Evolutionary conservation across 106 monocot species (phyloP).

Genomic region (Allium fistulosum): DNA sequence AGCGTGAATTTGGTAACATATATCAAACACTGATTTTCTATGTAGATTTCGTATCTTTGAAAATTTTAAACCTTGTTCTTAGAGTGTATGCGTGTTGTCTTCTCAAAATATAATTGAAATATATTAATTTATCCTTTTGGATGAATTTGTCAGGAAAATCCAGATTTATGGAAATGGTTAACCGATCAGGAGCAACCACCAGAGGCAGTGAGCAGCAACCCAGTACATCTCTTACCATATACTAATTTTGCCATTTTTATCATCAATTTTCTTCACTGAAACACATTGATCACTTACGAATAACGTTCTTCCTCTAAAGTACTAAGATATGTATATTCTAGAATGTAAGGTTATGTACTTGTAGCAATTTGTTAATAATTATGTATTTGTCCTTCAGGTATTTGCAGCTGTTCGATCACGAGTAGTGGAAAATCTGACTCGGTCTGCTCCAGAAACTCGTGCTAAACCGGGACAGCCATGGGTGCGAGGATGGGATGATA

Average conservation of each 20-base stretch:
- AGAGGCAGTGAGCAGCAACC: slow-evolving; percentile 61
- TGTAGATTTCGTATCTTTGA: too few relatives aligned
- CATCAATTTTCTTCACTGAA: background rate
- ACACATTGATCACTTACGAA: too few relatives aligned
- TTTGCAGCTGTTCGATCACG: slow-evolving; percentile 60
- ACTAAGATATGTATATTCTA: too few relatives aligned
- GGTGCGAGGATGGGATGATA: slow-evolving; percentile 98
- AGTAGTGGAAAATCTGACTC: slow-evolving; percentile 58
- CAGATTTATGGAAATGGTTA: slow-evolving; percentile 98
- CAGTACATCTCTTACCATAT: slow-evolving; percentile 20
- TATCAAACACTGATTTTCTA: too few relatives aligned
- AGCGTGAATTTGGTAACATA: too few relatives aligned
- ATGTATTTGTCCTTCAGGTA: slow-evolving; percentile 31
- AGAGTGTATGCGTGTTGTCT: too few relatives aligned
- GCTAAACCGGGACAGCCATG: slow-evolving; percentile 83
- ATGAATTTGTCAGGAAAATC: slow-evolving; percentile 75
- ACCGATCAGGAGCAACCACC: slow-evolving; percentile 93
- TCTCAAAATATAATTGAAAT: too few relatives aligned
- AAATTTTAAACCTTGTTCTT: too few relatives aligned
- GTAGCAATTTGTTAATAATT: background rate
- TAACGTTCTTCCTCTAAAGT: too few relatives aligned
- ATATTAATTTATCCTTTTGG: background rate
- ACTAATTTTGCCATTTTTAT: background rate
- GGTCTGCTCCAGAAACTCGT: slow-evolving; percentile 58
- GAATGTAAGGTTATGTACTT: background rate